Conservation (phyloP, 2,329 filamentous ascomycete species). For the Stemphylium beticola region DNA sequence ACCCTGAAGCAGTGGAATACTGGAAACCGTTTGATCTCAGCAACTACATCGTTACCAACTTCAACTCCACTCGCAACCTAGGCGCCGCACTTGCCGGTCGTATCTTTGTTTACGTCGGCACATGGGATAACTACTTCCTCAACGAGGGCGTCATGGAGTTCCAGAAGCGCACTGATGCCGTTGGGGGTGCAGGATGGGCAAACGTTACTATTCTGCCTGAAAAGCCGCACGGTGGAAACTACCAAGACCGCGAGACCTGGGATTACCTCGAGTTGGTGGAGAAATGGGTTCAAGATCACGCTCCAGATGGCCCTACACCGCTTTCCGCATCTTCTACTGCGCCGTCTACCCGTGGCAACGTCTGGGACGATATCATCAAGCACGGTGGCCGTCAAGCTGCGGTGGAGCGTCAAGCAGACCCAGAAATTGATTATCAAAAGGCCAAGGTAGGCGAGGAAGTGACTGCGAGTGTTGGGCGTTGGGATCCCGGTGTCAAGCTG, state of each 20-base stretch:
- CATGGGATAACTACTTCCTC: conserved; percentile 46
- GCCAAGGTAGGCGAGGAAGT: conserved; percentile 10
- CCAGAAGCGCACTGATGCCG: conserved; percentile 40
- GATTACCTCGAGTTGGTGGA: conserved; percentile 44
- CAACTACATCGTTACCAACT: conserved; percentile 44
- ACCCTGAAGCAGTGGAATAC: conserved; percentile 44
- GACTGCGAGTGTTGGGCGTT: conserved; percentile 38
- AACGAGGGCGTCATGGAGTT: conserved; percentile 48
- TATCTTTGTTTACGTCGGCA: conserved; percentile 47
- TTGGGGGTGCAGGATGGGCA: conserved; percentile 45
- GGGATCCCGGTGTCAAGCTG: conserved; percentile 48
- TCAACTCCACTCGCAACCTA: conserved; percentile 40
- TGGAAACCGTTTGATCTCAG: conserved; percentile 49
- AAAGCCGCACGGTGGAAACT: conserved; percentile 44
- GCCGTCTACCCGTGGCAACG: conserved; percentile 37
- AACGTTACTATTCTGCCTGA: conserved; percentile 45
- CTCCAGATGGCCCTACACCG: conserved; percentile 39
- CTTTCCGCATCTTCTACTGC: conserved; percentile 27
- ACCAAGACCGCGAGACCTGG: conserved; percentile 41
- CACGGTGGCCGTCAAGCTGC: conserved; percentile 44
- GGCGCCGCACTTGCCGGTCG: conserved; percentile 40
- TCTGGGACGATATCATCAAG: conserved; percentile 44
- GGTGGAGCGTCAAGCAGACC: conserved; percentile 39
- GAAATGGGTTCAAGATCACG: conserved; percentile 41
- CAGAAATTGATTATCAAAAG: conserved; percentile 20